Base-by-base conservation (phyloP, 768 basidiomycete genomes). In the Termitomyces sp. region DNA sequence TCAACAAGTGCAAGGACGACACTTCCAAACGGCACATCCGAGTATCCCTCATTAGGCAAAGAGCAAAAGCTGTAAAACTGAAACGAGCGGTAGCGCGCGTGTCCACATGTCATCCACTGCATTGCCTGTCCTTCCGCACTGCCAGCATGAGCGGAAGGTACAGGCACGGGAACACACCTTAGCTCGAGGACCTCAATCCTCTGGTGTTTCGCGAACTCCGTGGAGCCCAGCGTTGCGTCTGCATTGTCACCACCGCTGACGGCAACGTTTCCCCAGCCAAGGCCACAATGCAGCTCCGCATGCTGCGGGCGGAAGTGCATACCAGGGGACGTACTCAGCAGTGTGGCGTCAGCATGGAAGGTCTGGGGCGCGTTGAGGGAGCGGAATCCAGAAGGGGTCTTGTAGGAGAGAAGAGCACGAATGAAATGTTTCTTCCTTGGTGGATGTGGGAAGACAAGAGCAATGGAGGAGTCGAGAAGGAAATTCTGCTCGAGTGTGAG, bases 401-500 rank as follows among this genome's bases (percentile, higher is more conserved):
- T 27, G 27, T 37, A 5, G 13, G 36, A 5, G 15, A 37, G 36
- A 15, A 15, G 12, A 12, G 36, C 12, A 15, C 12, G 13, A 13
- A 37, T 16, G 6, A 37, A 16, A 37, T 6, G 39, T 3, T 41
- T 41, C 39, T n/a, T 41, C 6, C 18, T 41, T 18, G 18, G 39
- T 24, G 69, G 39, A 16, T 16, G 18, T 41, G 30, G 48, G 16
- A 50, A 50, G 12, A 36, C 68, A 72, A 88, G 69, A 7, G 70
- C 67, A n/a, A 86, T 76, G 51, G 77, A 70, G 0, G 78, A 83
- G 67, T 85, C 76, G 4, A 71, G 56, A 31, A 88, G 75, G 5
- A 87, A 68, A 39, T 80, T 76, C 65, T 87, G 85, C 64, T 88
- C 87, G 16, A 88, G 79, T 4, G 85, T 60, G 36, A 86, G 75